These are phyloP conservation scores for Clathrospora elynae DNA, from an alignment of 2,329 filamentous ascomycete genomes.

Conservation along the genomic window DNA sequence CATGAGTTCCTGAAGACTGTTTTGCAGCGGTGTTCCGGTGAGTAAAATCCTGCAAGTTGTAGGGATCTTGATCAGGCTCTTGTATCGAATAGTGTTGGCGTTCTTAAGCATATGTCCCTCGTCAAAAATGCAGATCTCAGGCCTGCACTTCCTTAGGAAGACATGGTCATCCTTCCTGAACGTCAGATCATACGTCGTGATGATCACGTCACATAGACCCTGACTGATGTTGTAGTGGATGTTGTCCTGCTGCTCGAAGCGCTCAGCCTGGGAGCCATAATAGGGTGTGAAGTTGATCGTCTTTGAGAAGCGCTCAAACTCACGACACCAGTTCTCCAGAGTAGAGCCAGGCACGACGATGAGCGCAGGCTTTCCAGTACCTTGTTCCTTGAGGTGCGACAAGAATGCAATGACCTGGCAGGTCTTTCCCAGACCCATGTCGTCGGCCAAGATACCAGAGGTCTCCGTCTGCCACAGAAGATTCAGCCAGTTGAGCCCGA, in stretches of 20 bases:
- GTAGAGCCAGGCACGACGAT: constrained; percentile 93
- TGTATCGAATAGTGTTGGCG: constrained; percentile 78
- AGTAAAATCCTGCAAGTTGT: constrained; percentile 85
- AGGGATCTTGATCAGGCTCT: constrained; percentile 75
- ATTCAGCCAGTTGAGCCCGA: constrained; percentile 92
- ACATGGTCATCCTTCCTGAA: constrained; percentile 63
- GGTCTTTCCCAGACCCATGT: constrained; percentile 95
- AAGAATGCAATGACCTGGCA: constrained; percentile 95
- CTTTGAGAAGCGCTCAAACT: constrained; percentile 87
- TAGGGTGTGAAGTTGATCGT: constrained; percentile 72
- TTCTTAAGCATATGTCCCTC: constrained; percentile 96
- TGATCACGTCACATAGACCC: constrained; percentile 65
- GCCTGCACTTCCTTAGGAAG: constrained; percentile 65
- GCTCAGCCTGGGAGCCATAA: constrained; percentile 71
- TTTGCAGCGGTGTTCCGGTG: constrained; percentile 88
- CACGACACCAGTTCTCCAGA: constrained; percentile 91
- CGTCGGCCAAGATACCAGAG: constrained; percentile 91
- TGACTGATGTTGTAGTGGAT: constrained; percentile 67
- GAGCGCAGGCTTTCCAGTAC: constrained; percentile 72
- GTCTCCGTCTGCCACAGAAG: constrained; percentile 78
- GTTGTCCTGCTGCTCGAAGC: constrained; percentile 69
- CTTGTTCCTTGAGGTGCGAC: constrained; percentile 76
- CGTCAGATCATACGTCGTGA: constrained; percentile 74
- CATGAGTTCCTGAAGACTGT: constrained; percentile 91
- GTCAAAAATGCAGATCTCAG: constrained; percentile 76